Conservation (phyloP, 148 eudicot genomes). For the Rhododendron williamsianum region DNA sequence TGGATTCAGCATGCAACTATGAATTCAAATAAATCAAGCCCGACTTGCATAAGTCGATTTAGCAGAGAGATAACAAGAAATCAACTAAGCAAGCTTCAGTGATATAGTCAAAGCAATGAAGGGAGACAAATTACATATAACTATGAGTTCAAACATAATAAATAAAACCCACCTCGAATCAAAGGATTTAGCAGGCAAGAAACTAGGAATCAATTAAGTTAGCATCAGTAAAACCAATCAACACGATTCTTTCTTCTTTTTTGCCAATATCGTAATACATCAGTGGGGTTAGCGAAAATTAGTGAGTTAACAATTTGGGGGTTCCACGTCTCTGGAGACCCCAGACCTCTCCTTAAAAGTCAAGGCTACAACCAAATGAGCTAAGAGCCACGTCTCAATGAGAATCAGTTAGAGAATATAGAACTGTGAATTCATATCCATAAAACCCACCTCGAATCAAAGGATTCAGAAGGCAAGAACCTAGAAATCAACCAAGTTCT, state of each 20-base stretch:
- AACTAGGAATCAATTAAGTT: neutral
- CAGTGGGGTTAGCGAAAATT: no score
- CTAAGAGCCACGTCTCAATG: neutral
- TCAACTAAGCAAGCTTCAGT: neutral
- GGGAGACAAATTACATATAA: neutral
- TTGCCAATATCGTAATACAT: no score
- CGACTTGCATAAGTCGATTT: neutral
- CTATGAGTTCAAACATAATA: neutral
- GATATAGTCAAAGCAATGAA: neutral
- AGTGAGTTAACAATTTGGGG: no score
- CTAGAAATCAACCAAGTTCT: neutral
- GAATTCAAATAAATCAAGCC: neutral
- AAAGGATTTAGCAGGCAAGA: neutral
- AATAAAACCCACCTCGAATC: neutral
- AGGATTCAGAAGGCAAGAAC: neutral
- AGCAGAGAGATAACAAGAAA: neutral
- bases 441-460: neutral
- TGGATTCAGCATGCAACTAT: neutral
- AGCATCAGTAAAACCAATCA: neutral
- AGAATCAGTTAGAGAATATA: neutral
- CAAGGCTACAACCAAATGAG: no score
- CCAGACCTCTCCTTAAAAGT: no score
- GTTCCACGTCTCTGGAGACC: no score
- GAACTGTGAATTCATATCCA: neutral
- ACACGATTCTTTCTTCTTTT: no score